Conservation (phyloP, 768 basidiomycete species). For the Tylopilus rubrobrunneus region DNA sequence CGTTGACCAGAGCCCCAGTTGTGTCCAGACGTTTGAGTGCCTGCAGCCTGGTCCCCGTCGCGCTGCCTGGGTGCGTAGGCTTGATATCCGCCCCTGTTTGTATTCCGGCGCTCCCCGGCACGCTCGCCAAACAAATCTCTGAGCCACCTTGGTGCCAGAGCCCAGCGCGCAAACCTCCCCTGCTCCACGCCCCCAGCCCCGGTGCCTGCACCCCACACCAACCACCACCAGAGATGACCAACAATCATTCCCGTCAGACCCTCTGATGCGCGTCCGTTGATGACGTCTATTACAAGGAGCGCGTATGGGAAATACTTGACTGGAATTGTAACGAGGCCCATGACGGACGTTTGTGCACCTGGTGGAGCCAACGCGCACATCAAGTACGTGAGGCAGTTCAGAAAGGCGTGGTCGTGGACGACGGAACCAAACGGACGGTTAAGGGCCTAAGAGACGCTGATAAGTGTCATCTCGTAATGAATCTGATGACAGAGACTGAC, state of each 20-base stretch:
- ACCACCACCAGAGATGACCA: slow-evolving; percentile 83
- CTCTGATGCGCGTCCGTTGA: slow-evolving; percentile 59
- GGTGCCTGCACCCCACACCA: slow-evolving; percentile 48
- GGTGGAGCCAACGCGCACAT: slow-evolving; percentile 62
- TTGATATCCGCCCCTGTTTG: slow-evolving; percentile 49
- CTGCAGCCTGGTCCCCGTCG: slow-evolving; percentile 14
- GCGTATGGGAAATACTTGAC: slow-evolving; percentile 70
- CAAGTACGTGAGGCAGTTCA: slow-evolving; percentile 67
- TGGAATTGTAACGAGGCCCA: slow-evolving; percentile 76
- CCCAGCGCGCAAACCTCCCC: slow-evolving; percentile 39
- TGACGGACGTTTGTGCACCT: slow-evolving; percentile 65
- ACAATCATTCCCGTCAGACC: slow-evolving; percentile 67
- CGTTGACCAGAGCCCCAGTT: slow-evolving; percentile 56
- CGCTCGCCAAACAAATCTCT: slow-evolving; percentile 42
- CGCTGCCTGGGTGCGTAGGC: slow-evolving; percentile 50
- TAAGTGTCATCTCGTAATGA: background rate
- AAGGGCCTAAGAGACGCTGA: slow-evolving; percentile 33
- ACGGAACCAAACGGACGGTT: slow-evolving; percentile 58
- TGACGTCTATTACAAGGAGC: slow-evolving; percentile 67
- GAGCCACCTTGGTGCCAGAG: slow-evolving; percentile 60
- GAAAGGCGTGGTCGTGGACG: slow-evolving; percentile 61
- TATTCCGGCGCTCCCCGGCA: slow-evolving; percentile 32
- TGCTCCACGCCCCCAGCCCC: slow-evolving; percentile 36
- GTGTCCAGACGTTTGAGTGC: slow-evolving; percentile 31
- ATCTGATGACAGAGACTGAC: slow-evolving; percentile 38